Conservation (phyloP, 257 asterid species). For the Gentiana dahurica region DNA sequence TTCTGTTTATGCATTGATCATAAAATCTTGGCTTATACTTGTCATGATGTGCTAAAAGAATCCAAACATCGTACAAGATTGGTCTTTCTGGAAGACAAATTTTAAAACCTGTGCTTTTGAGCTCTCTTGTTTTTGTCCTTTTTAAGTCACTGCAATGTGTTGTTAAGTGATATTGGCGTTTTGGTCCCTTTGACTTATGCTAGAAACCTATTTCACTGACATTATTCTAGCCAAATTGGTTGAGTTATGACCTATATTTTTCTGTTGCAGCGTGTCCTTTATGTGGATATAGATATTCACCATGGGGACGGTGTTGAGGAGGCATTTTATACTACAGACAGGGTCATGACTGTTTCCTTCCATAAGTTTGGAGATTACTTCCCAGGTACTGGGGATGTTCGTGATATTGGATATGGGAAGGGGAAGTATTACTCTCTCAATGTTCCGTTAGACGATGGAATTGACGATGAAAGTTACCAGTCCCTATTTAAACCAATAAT, state of each 20-base stretch:
- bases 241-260: constrained; percentile 3
- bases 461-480: constrained; percentile 36
- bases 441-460: constrained; percentile 36
- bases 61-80: too few species aligned
- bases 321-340: constrained; percentile 36
- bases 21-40: too few species aligned
- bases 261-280: constrained; percentile 28
- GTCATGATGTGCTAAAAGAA: too few species aligned
- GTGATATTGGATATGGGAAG: constrained; percentile 25
- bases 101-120: too few species aligned
- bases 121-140: too few species aligned
- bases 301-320: constrained; percentile 37
- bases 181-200: too few species aligned
- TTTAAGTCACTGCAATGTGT: too few species aligned
- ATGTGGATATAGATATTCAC: constrained; percentile 37
- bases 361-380: constrained; percentile 40
- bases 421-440: constrained; percentile 33
- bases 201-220: too few species aligned
- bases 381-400: constrained; percentile 34
- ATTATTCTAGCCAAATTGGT: constrained; percentile 7
- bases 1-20: too few species aligned
- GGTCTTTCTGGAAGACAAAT: too few species aligned
- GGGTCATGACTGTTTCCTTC: constrained; percentile 42
- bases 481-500: constrained; percentile 33
- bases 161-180: too few species aligned